phyloP scores from a whole-genome alignment of 495 filamentous ascomycete species.

The Tuber brumale region DNA sequence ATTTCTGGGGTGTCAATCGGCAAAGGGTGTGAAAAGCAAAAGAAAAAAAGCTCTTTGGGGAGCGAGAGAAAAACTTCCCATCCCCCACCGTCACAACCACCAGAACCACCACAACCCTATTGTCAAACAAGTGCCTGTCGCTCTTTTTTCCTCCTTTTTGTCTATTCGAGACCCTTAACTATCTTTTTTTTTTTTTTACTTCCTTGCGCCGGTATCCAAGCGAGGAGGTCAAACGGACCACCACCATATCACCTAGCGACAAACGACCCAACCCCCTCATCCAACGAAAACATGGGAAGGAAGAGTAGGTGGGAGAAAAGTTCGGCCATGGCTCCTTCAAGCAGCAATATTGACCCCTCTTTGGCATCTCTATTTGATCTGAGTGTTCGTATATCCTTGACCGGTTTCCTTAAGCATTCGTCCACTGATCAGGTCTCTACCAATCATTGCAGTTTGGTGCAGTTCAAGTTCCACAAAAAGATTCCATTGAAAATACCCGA shows the following conservation, averaged over 20 bases:
- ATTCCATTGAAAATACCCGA: slow-evolving; percentile 36
- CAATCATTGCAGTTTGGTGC: slow-evolving; percentile 56
- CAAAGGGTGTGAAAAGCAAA: slow-evolving; percentile 11
- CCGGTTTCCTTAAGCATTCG: background rate
- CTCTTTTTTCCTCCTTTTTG: background rate
- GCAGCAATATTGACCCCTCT: slow-evolving; percentile 61
- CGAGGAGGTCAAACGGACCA: background rate
- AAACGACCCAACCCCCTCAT: slow-evolving; percentile 23
- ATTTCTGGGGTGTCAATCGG: slow-evolving; percentile 22
- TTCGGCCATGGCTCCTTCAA: slow-evolving; percentile 37
- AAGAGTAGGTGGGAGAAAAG: slow-evolving; percentile 25
- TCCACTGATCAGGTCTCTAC: slow-evolving; percentile 14
- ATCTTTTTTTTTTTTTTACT: background rate
- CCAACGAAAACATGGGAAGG: slow-evolving; percentile 13
- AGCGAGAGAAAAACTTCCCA: slow-evolving; percentile 7
- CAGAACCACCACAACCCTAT: slow-evolving; percentile 29
- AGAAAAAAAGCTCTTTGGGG: slow-evolving; percentile 18
- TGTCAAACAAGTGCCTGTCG: slow-evolving; percentile 26
- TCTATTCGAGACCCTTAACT: background rate
- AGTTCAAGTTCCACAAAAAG: slow-evolving; percentile 52
- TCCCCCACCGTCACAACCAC: slow-evolving; percentile 1
- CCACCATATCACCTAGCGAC: slow-evolving; percentile 1
- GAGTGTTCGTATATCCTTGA: slow-evolving; percentile 56
- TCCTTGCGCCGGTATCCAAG: background rate
- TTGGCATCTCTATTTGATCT: slow-evolving; percentile 73